Evolutionary conservation across 2,329 filamentous ascomycete genomes (phyloP).

Genomic region (Volutella citrinella): DNA sequence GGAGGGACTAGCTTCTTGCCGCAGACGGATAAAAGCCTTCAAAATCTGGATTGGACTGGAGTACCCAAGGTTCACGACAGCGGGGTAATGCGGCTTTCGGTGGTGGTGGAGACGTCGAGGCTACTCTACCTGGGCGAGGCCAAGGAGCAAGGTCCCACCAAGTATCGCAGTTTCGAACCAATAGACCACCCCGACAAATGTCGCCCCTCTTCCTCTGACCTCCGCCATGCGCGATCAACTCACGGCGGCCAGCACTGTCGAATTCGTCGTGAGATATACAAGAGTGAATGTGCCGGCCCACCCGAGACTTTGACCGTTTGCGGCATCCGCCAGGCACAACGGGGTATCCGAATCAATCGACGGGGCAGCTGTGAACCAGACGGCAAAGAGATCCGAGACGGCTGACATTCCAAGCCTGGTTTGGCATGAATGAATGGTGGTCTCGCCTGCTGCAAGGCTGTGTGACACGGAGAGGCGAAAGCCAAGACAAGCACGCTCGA

Average conservation of each 20-base stretch:
- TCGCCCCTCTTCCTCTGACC: too few relatives aligned
- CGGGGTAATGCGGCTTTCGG: slow-evolving; percentile 23
- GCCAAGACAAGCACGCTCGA: too few relatives aligned
- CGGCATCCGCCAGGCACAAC: slow-evolving; percentile 3
- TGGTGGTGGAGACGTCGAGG: slow-evolving; percentile 20
- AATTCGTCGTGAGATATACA: too few relatives aligned
- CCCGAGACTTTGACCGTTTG: slow-evolving; percentile 10
- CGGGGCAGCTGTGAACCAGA: slow-evolving; percentile 1
- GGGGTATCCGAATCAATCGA: slow-evolving; percentile 6
- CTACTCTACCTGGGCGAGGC: slow-evolving; percentile 14
- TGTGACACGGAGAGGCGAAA: too few relatives aligned
- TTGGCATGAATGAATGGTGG: background rate
- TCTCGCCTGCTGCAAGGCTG: too few relatives aligned
- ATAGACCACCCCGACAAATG: too few relatives aligned
- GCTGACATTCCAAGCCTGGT: too few relatives aligned
- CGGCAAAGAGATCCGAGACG: slow-evolving; percentile 6
- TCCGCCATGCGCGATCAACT: too few relatives aligned
- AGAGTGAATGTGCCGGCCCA: slow-evolving; percentile 13
- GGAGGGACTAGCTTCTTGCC: slow-evolving; percentile 17
- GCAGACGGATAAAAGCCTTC: background rate
- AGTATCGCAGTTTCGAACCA: background rate
- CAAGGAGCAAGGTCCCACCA: slow-evolving; percentile 15
- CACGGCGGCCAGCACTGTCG: too few relatives aligned
- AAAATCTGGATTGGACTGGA: too few relatives aligned
- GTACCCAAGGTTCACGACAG: slow-evolving; percentile 23